Evolutionary conservation across 2,329 filamentous ascomycete species (phyloP).

Genomic region (Corynespora cassiicola): DNA sequence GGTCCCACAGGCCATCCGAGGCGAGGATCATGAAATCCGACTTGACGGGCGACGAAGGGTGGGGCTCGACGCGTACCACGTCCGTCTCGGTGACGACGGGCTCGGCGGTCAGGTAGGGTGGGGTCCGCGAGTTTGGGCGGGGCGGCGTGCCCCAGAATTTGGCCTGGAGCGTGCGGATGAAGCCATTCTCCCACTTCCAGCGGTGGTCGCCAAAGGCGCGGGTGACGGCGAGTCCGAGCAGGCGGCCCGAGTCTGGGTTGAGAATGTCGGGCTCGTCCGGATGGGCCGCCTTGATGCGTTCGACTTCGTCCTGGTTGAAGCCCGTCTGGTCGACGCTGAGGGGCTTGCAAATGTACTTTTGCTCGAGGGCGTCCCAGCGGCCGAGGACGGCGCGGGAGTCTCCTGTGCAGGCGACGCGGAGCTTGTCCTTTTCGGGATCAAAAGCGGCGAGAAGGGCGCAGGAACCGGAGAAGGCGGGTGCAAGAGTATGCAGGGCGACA

Average conservation of each 20-base stretch:
- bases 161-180: conserved; percentile 53
- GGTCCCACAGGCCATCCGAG: conserved; percentile 72
- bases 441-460: conserved; percentile 70
- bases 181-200: conserved; percentile 69
- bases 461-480: conserved; percentile 59
- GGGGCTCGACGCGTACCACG: conserved; percentile 50
- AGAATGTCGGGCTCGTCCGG: conserved; percentile 67
- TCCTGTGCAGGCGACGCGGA: conserved; percentile 71
- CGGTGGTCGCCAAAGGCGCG: conserved; percentile 72
- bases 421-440: conserved; percentile 58
- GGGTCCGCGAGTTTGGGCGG: conserved; percentile 57
- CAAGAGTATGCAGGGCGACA: conserved; percentile 35
- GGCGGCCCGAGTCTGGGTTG: conserved; percentile 59
- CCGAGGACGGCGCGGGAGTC: conserved; percentile 73
- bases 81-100: conserved; percentile 67
- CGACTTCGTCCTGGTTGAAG: conserved; percentile 65
- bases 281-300: conserved; percentile 63
- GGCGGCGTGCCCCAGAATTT: conserved; percentile 59
- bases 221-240: conserved; percentile 68
- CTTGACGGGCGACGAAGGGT: conserved; percentile 5
- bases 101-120: conserved; percentile 72
- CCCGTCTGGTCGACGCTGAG: conserved; percentile 73
- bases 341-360: conserved; percentile 59
- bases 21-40: conserved; percentile 70
- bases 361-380: conserved; percentile 48